Base-by-base conservation (phyloP, 305 asterid genomes). In the Fraxinus paxiana region DNA sequence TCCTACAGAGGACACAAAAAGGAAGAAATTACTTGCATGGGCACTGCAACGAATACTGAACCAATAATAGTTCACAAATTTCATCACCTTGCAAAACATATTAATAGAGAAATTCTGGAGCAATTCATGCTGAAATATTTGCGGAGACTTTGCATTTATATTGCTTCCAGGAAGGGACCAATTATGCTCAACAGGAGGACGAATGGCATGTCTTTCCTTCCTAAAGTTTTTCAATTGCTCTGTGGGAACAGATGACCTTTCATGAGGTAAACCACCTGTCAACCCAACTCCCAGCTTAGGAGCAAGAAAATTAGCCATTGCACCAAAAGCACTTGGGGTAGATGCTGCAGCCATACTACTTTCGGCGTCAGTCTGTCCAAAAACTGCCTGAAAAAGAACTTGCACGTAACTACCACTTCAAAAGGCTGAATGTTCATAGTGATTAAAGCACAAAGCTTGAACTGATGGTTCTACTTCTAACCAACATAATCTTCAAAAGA, bases 121-220 rank as follows among this genome's bases (percentile, higher is more conserved):
- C 88, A 96, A 90, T 82, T 96, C 99, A 71, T 96, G 99, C 88
- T 96, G 98, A 92, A 96, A 96, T 87, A 94, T 92, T 88, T 94
- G 97, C 26, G 99, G 98, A 75, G 84, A 87, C 83, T 89, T 88
- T 59, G 85, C 78, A 74, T 88, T 85, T 34, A 85, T 78, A 41
- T 73, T 73, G 84, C 87, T 85, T 83, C 92, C 98, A 79, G 97
- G 94, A 89, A 94, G 86, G 51, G 97, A 96, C 98, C 99, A 96
- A 85, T 91, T 86, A 81, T 96, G 99, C 89, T 93, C 91, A 85
- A 96, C 98, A 26, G 99, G 99, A 84, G 99, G 99, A 70, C 99
- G 98, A 82, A 96, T 86, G 76, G 96, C 93, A 82, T 96, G 97
- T 80, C 99, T 93, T 83, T 94, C 98, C 93, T 88, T 93, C 69